Percentiles rank a stretch among this genome's conserved stretches.
These are phyloP conservation scores for Ophiostoma triangulosporum DNA, from an alignment of 2,329 filamentous ascomycete species.

Conservation along the genomic window DNA sequence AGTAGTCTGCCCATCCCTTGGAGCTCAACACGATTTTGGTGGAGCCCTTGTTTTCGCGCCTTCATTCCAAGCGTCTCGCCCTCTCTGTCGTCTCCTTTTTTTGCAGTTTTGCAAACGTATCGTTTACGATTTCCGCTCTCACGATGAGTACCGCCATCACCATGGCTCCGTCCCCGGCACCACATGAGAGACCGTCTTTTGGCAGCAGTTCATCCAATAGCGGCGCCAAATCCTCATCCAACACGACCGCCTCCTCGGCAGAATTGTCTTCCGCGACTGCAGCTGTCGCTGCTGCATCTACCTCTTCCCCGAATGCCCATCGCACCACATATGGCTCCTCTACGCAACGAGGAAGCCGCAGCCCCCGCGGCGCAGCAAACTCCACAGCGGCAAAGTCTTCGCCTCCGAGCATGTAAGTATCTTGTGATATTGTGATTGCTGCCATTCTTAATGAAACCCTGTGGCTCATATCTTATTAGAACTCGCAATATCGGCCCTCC, in stretches of 20 bases:
- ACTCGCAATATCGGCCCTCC: slow-evolving; percentile 34
- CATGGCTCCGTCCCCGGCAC: slow-evolving; percentile 55
- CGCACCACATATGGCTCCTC: slow-evolving; percentile 21
- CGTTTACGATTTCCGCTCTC: slow-evolving; percentile 9
- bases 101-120: neutral
- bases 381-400: slow-evolving; percentile 37
- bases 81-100: slow-evolving; percentile 1
- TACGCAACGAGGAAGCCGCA: slow-evolving; percentile 38
- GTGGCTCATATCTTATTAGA: neutral
- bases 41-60: slow-evolving; percentile 6
- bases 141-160: slow-evolving; percentile 56
- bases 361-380: slow-evolving; percentile 30
- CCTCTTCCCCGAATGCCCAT: slow-evolving; percentile 29
- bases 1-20: slow-evolving; percentile 7
- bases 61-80: neutral
- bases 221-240: slow-evolving; percentile 2
- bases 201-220: slow-evolving; percentile 17
- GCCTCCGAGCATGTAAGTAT: slow-evolving; percentile 45
- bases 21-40: slow-evolving; percentile 7
- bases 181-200: slow-evolving; percentile 48
- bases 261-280: slow-evolving; percentile 29
- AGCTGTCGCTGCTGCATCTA: slow-evolving; percentile 20
- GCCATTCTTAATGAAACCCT: neutral
- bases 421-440: neutral
- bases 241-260: slow-evolving; percentile 17